Evolutionary conservation across 768 basidiomycete species (phyloP).

Genomic region (Mycena alexandri): DNA sequence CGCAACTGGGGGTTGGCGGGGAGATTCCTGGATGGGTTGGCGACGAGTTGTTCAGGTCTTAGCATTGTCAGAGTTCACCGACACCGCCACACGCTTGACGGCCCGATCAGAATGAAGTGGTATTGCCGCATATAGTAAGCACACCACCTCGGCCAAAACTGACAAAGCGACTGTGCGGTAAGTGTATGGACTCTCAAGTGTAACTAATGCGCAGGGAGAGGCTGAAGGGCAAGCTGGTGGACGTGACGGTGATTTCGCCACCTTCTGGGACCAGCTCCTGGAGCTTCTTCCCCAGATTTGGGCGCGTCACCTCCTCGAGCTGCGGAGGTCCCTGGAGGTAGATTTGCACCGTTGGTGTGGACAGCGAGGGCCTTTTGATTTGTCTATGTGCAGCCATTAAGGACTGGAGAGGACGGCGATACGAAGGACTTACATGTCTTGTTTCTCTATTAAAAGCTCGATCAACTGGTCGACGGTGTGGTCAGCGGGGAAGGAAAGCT

Average conservation of each 20-base stretch:
- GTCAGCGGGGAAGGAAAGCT: conserved; percentile 76
- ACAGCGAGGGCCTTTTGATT: conserved; percentile 95
- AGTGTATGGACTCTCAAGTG: conserved; percentile 39
- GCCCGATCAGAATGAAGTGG: too few relatives aligned
- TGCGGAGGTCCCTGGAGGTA: conserved; percentile 96
- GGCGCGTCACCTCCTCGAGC: conserved; percentile 89
- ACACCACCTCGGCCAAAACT: conserved; percentile 23
- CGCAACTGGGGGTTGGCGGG: too few relatives aligned
- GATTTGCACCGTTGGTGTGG: conserved; percentile 79
- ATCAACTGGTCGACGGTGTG: conserved; percentile 90
- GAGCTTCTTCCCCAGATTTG: conserved; percentile 90
- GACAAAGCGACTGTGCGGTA: conserved; percentile 11
- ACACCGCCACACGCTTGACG: too few relatives aligned
- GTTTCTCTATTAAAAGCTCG: conserved; percentile 87
- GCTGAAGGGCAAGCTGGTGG: conserved; percentile 90
- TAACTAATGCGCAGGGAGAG: conserved; percentile 77
- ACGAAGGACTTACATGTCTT: conserved; percentile 81
- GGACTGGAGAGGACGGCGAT: conserved; percentile 15
- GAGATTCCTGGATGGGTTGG: too few relatives aligned
- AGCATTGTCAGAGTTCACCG: too few relatives aligned
- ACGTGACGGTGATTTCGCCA: conserved; percentile 89
- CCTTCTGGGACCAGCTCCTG: conserved; percentile 83
- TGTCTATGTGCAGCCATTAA: conserved; percentile 70
- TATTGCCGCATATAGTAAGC: too few relatives aligned
- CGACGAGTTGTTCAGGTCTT: too few relatives aligned